Percentiles rank a stretch among this genome's conserved stretches.
Conservation (phyloP, 2,329 filamentous ascomycete species). For the Beauveria bassiana region DNA sequence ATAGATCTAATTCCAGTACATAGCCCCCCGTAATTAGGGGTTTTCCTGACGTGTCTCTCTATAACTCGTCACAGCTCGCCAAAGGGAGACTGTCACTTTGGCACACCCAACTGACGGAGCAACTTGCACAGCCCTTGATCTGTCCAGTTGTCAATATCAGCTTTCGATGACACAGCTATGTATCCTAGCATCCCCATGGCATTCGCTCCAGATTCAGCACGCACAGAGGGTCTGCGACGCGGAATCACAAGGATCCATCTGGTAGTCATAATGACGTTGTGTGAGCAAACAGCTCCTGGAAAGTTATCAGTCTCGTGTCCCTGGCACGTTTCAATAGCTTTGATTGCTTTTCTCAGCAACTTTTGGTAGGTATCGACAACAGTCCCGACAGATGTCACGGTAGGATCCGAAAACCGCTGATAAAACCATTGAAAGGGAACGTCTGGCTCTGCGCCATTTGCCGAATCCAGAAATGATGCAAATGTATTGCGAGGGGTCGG, state of each 20-base stretch:
- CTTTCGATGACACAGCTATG: constrained; percentile 7
- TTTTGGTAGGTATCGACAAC: constrained; percentile 19
- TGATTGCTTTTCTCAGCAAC: constrained; percentile 15
- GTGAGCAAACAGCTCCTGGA: constrained; percentile 22
- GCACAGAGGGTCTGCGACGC: constrained; percentile 25
- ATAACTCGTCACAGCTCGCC: neutral
- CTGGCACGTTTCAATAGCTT: neutral
- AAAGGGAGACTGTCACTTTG: neutral
- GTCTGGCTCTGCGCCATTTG: constrained; percentile 9
- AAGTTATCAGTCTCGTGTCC: constrained; percentile 4
- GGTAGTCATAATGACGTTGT: constrained; percentile 37
- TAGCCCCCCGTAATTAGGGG: too few species aligned
- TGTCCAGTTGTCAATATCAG: constrained; percentile 9
- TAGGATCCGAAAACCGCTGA: constrained; percentile 11
- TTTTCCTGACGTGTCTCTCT: neutral
- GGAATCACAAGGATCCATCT: constrained; percentile 41
- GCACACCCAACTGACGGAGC: constrained; percentile 6
- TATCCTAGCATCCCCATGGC: constrained; percentile 38
- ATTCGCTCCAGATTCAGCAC: constrained; percentile 32
- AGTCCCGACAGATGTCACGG: neutral
- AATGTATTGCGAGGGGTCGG: constrained; percentile 24
- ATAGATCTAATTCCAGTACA: neutral
- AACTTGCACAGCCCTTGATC: neutral
- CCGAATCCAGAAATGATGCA: constrained; percentile 18
- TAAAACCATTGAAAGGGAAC: constrained; percentile 30